Percentiles rank a stretch among this genome's conserved stretches.
These are phyloP conservation scores for Termitomyces sp. DNA, from an alignment of 768 basidiomycete genomes.

Conservation along the genomic window DNA sequence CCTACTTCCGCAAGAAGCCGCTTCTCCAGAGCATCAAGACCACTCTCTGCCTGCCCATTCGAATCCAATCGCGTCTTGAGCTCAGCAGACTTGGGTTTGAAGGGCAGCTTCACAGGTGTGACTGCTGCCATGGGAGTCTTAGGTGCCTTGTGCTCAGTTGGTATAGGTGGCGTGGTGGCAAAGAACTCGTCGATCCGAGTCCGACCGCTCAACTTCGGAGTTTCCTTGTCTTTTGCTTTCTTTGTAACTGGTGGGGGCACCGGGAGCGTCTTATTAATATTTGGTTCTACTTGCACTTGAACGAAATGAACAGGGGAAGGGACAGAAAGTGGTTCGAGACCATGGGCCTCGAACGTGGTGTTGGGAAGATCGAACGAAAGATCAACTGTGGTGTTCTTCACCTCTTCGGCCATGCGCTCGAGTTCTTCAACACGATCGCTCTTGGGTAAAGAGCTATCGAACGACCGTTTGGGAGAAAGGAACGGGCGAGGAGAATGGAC, in stretches of 20 bases:
- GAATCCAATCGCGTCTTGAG: constrained; percentile 7
- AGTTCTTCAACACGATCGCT: constrained; percentile 64
- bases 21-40: constrained; percentile 71
- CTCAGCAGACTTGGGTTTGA: constrained; percentile 7
- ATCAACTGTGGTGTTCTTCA: constrained; percentile 31
- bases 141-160: constrained; percentile 25
- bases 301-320: not conserved
- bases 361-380: constrained; percentile 35
- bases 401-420: constrained; percentile 70
- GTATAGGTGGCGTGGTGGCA: constrained; percentile 1
- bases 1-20: constrained; percentile 70
- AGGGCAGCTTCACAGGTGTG: constrained; percentile 25
- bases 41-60: constrained; percentile 37
- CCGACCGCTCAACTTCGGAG: constrained; percentile 12
- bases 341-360: not conserved
- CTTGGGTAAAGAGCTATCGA: constrained; percentile 36
- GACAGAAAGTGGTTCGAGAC: not conserved
- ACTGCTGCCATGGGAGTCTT: constrained; percentile 51
- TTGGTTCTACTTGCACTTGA: constrained; percentile 4
- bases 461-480: constrained; percentile 62
- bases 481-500: constrained; percentile 67
- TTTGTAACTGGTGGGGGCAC: constrained; percentile 48
- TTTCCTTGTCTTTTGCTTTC: constrained; percentile 24
- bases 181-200: constrained; percentile 27
- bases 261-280: constrained; percentile 58